A percentile compares a stretch with the other conserved stretches of the same genome.
Evolutionary conservation across 768 basidiomycete species (phyloP).

Genomic region (Serpula lacrymans): DNA sequence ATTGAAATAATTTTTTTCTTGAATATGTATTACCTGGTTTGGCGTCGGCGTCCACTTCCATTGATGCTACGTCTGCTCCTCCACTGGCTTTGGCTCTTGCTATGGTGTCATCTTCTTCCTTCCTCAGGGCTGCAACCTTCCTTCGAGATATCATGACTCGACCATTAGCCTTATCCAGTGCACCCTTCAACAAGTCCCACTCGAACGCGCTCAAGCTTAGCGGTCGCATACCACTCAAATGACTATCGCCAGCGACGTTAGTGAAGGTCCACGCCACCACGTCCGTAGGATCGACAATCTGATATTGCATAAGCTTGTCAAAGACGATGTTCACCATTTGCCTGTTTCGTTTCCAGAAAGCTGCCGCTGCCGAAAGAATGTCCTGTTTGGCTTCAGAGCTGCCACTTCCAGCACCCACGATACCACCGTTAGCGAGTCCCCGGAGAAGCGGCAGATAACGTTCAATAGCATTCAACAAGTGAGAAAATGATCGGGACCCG

Average conservation of each 20-base stretch:
- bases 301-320: constrained; percentile 98
- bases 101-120: constrained; percentile 85
- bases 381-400: constrained; percentile 61
- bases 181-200: constrained; percentile 83
- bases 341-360: constrained; percentile 81
- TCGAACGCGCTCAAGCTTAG: constrained; percentile 56
- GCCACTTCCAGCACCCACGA: constrained; percentile 35
- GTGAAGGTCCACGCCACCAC: constrained; percentile 84
- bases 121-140: constrained; percentile 70
- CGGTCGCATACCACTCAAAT: constrained; percentile 32
- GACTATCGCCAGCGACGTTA: constrained; percentile 43
- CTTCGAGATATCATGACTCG: constrained; percentile 74
- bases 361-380: constrained; percentile 65
- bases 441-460: constrained; percentile 82
- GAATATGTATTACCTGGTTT: too few relatives aligned
- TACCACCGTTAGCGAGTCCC: constrained; percentile 46
- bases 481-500: constrained; percentile 94
- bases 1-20: constrained; percentile 24
- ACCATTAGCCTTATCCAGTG: constrained; percentile 88
- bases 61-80: constrained; percentile 44
- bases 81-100: constrained; percentile 70
- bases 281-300: constrained; percentile 92
- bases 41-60: constrained; percentile 73
- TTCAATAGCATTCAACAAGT: constrained; percentile 96
- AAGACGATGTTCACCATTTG: constrained; percentile 92